Percentiles rank a stretch among this genome's conserved stretches.
Conservation (phyloP, 176 grass and related monocot species). For the Carex myosuroides region DNA sequence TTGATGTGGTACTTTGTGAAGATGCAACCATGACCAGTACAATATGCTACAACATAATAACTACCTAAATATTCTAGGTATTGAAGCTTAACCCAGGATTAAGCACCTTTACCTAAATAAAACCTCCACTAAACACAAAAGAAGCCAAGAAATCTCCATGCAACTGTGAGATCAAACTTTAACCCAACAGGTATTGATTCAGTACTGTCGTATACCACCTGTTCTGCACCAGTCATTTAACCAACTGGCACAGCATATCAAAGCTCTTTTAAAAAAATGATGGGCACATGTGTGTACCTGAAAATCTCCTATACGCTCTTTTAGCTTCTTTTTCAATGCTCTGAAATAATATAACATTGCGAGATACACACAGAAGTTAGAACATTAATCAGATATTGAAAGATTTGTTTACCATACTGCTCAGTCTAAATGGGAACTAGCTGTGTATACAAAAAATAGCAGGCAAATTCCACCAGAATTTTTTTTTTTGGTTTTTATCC, state of each 20-base stretch:
- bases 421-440: background rate
- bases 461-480: background rate
- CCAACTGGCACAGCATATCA: background rate
- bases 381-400: background rate
- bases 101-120: background rate
- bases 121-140: background rate
- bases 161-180: background rate
- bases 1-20: background rate
- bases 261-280: background rate
- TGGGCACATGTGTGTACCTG: constrained; percentile 42
- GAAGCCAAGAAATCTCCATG: background rate
- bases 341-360: constrained; percentile 23
- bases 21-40: background rate
- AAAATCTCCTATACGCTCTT: constrained; percentile 58
- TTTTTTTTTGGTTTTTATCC: background rate
- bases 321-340: constrained; percentile 60
- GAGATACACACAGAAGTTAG: background rate
- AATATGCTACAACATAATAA: background rate
- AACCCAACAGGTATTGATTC: background rate
- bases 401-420: background rate
- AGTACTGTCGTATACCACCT: background rate
- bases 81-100: background rate
- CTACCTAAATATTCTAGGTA: background rate
- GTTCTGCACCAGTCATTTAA: background rate
- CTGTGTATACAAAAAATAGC: background rate